These are phyloP conservation scores for Alternaria hordeiaustralica DNA, from an alignment of 2,329 filamentous ascomycete genomes.

Conservation along the genomic window DNA sequence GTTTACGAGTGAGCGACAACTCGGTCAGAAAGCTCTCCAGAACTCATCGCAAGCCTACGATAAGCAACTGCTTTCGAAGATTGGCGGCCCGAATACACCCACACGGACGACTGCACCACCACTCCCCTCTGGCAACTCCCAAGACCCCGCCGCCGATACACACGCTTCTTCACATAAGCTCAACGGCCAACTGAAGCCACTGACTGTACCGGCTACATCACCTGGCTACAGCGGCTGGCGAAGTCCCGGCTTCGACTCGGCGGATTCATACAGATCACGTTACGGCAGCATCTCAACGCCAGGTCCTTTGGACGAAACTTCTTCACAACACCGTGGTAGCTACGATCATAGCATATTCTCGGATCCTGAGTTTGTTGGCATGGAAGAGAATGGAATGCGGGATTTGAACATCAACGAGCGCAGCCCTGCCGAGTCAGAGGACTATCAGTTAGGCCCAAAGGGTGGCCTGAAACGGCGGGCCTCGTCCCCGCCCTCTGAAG, in stretches of 20 bases:
- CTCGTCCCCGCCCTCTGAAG: conserved; percentile 67
- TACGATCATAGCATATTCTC: conserved; percentile 66
- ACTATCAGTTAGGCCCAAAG: conserved; percentile 53
- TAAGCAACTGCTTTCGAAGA: conserved; percentile 67
- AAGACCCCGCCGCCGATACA: conserved; percentile 45
- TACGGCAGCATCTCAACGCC: conserved; percentile 58
- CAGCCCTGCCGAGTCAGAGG: conserved; percentile 54
- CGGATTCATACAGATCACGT: conserved; percentile 48
- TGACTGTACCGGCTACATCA: conserved; percentile 55
- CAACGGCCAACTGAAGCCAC: conserved; percentile 53
- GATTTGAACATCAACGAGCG: conserved; percentile 62
- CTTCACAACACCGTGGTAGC: conserved; percentile 65
- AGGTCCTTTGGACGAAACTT: conserved; percentile 56
- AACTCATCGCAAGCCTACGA: conserved; percentile 68
- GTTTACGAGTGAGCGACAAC: conserved; percentile 65
- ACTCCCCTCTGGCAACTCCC: conserved; percentile 38
- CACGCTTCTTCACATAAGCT: conserved; percentile 50
- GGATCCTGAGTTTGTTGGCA: conserved; percentile 55
- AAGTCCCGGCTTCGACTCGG: conserved; percentile 50
- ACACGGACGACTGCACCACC: conserved; percentile 51
- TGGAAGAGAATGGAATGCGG: conserved; percentile 61
- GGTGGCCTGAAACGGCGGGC: conserved; percentile 69
- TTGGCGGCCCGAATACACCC: conserved; percentile 65
- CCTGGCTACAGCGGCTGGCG: conserved; percentile 52
- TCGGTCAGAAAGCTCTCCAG: conserved; percentile 64